Percentiles rank a stretch among this genome's conserved stretches.
These are phyloP conservation scores for Mycena filopes DNA, from an alignment of 768 basidiomycete species.

Conservation along the genomic window DNA sequence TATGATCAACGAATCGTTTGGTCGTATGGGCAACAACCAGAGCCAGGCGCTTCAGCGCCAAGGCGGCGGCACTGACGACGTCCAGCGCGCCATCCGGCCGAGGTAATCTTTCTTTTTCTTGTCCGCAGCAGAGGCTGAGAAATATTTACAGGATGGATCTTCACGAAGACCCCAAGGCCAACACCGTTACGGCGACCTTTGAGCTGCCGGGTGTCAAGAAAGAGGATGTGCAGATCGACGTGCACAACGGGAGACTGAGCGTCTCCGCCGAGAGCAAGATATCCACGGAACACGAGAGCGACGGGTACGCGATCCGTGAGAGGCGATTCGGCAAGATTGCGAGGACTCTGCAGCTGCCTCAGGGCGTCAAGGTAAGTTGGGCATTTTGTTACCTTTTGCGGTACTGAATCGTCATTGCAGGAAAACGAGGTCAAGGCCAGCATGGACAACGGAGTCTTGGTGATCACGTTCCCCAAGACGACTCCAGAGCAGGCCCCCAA, in stretches of 20 bases:
- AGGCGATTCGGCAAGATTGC: no score
- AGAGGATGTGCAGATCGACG: no score
- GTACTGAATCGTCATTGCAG: slow-evolving; percentile 33
- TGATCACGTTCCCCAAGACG: slow-evolving; percentile 62
- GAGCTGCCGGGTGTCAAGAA: no score
- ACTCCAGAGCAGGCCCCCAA: slow-evolving; percentile 47
- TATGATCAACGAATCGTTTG: slow-evolving; percentile 37
- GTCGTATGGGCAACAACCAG: slow-evolving; percentile 22
- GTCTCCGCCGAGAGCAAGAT: no score
- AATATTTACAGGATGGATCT: no score
- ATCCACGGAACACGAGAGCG: no score
- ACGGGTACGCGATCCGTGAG: no score
- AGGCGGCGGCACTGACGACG: slow-evolving; percentile 7
- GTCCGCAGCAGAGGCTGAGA: neutral
- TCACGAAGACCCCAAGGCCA: no score
- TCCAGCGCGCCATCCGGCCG: slow-evolving; percentile 41
- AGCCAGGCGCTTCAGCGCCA: slow-evolving; percentile 25
- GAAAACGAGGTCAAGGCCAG: slow-evolving; percentile 52
- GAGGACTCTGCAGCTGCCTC: no score
- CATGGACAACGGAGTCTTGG: slow-evolving; percentile 63
- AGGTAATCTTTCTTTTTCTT: slow-evolving; percentile 33
- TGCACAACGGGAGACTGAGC: no score
- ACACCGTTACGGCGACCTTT: no score
- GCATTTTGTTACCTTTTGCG: slow-evolving; percentile 28
- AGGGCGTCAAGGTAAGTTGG: neutral